Percentiles rank a stretch among this genome's conserved stretches.
These are phyloP conservation scores for Rhizopus sp. DNA, from an alignment of 371 early-diverging fungal genomes.

Conservation along the genomic window DNA sequence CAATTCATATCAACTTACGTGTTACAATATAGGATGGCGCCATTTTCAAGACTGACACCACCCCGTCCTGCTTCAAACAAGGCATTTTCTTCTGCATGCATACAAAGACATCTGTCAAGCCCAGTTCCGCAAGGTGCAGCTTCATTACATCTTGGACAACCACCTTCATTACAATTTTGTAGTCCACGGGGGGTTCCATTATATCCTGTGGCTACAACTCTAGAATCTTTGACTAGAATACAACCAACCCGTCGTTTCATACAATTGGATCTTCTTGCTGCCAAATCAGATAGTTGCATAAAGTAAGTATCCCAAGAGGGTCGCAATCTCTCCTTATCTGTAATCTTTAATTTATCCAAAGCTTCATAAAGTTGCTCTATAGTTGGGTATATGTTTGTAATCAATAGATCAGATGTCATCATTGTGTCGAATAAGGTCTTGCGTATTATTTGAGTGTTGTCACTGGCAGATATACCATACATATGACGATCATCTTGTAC, in stretches of 20 bases:
- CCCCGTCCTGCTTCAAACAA: conserved; percentile 92
- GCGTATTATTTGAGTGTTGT: conserved; percentile 6
- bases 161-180: conserved; percentile 94
- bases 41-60: conserved; percentile 63
- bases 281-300: conserved; percentile 93
- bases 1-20: conserved; percentile 53
- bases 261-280: conserved; percentile 84
- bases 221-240: conserved; percentile 86
- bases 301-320: conserved; percentile 98
- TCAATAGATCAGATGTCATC: conserved; percentile 56
- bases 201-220: conserved; percentile 97
- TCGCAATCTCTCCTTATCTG: conserved; percentile 73
- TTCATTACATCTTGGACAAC: conserved; percentile 92
- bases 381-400: conserved; percentile 60
- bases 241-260: conserved; percentile 99
- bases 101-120: conserved; percentile 91
- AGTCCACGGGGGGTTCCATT: conserved; percentile 96
- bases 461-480: conserved; percentile 34
- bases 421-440: conserved; percentile 49
- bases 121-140: conserved; percentile 75
- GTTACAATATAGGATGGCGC: conserved; percentile 88
- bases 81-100: conserved; percentile 99
- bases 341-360: conserved; percentile 56
- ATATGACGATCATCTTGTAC: conserved; percentile 41
- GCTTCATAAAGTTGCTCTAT: conserved; percentile 36